A percentile compares a stretch with the other conserved stretches of the same genome.
Conservation (phyloP, 2,329 filamentous ascomycete species). For the Incumbomyces lentus region DNA sequence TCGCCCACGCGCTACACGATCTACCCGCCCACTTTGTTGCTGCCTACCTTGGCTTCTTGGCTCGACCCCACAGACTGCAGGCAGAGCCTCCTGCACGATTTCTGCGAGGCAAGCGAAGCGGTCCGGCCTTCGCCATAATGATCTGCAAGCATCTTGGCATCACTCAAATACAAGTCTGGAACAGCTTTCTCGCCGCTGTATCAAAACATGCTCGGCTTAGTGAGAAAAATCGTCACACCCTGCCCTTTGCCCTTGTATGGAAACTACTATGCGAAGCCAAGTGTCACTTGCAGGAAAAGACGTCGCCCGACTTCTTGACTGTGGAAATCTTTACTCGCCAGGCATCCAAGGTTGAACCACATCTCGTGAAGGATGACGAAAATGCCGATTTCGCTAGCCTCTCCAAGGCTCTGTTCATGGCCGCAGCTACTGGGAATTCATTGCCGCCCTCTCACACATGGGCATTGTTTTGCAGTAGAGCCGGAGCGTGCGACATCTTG, state of each 20-base stretch:
- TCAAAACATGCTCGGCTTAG: no score
- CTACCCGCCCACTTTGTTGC: slow-evolving; percentile 31
- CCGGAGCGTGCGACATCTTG: slow-evolving; percentile 5
- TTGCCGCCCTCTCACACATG: background rate
- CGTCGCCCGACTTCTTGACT: background rate
- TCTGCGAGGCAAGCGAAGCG: no score
- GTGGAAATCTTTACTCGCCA: background rate
- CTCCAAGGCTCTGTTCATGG: background rate
- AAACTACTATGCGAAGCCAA: no score
- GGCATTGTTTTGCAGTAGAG: slow-evolving; percentile 7
- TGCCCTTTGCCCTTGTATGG: no score
- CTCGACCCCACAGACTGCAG: background rate
- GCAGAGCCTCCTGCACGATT: background rate
- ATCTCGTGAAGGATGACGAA: slow-evolving; percentile 2
- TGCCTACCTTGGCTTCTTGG: slow-evolving; percentile 35
- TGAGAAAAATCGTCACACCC: no score
- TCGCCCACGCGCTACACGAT: slow-evolving; percentile 18
- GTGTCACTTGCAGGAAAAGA: no score
- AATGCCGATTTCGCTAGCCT: background rate
- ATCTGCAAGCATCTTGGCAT: no score
- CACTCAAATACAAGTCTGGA: no score
- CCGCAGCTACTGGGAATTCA: background rate
- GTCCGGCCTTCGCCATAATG: no score
- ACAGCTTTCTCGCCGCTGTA: no score
- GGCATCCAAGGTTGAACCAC: slow-evolving; percentile 4